Evolutionary conservation across 1,284 basidiomycete genomes (phyloP).

Genomic region (Pascua guehoae): DNA sequence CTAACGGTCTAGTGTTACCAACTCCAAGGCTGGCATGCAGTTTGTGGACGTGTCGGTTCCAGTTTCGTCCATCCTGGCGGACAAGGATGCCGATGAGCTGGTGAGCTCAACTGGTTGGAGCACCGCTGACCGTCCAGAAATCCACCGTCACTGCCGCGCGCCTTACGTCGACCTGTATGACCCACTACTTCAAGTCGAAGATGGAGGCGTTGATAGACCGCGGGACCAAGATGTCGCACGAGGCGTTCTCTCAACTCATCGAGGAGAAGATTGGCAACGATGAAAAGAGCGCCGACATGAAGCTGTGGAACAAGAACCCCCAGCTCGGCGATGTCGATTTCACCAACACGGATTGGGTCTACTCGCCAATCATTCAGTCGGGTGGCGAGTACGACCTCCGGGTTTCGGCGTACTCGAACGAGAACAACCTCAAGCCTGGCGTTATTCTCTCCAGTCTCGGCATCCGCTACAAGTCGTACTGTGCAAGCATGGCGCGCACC

Average conservation of each 20-base stretch:
- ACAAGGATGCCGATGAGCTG: constrained; percentile 87
- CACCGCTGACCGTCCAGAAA: constrained; percentile 58
- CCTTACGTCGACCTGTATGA: constrained; percentile 79
- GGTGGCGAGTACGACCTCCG: constrained; percentile 87
- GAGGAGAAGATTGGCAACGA: constrained; percentile 83
- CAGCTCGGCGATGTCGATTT: constrained; percentile 76
- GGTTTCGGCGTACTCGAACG: constrained; percentile 77
- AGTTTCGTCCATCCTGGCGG: constrained; percentile 72
- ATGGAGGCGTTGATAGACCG: constrained; percentile 87
- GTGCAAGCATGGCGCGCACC: constrained; percentile 84
- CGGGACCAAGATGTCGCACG: constrained; percentile 84
- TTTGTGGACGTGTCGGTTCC: constrained; percentile 72
- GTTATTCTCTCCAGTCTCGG: constrained; percentile 86
- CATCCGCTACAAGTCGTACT: constrained; percentile 89
- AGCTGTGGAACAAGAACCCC: constrained; percentile 76
- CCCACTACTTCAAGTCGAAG: constrained; percentile 80
- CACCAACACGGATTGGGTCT: constrained; percentile 83
- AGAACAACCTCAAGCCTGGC: constrained; percentile 82
- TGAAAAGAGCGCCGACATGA: constrained; percentile 82
- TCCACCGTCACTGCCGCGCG: constrained; percentile 67
- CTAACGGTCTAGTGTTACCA: constrained; percentile 20
- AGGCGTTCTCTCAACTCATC: constrained; percentile 62
- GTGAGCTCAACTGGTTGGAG: constrained; percentile 53
- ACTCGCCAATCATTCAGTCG: constrained; percentile 93
- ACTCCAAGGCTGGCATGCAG: constrained; percentile 55